phyloP scores from a whole-genome alignment of 345 rosid species.

The Citrus medica region DNA sequence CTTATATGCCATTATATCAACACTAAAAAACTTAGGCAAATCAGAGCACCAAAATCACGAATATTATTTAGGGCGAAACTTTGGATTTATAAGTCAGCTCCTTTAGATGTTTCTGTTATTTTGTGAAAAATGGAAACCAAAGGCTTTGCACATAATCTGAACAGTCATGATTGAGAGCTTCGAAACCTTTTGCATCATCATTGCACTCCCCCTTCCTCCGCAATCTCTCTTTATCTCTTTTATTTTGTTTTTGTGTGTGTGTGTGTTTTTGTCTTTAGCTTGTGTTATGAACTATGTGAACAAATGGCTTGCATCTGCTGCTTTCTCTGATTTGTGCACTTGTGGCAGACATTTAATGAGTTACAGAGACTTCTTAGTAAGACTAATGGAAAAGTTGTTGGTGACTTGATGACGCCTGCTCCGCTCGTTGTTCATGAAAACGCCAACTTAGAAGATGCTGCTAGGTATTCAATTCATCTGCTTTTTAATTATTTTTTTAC shows the following conservation, averaged over 20 bases:
- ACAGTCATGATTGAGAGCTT: too few species aligned
- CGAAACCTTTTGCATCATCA: too few species aligned
- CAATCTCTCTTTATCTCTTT: neutral
- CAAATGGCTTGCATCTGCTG: neutral
- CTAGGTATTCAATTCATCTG: constrained; percentile 42
- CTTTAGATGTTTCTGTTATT: too few species aligned
- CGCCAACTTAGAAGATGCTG: constrained; percentile 86
- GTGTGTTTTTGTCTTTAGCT: neutral
- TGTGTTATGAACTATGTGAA: neutral
- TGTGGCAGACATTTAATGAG: constrained; percentile 68
- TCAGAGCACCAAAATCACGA: neutral
- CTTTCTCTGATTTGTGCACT: constrained; percentile 15
- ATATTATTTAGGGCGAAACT: too few species aligned
- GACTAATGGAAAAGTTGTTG: constrained; percentile 81
- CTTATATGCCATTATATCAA: neutral
- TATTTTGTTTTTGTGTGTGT: neutral
- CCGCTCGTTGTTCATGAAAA: constrained; percentile 76
- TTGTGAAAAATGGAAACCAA: neutral
- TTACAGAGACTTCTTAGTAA: constrained; percentile 73
- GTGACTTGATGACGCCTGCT: constrained; percentile 92
- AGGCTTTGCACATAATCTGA: neutral
- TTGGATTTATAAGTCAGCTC: neutral
- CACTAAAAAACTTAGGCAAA: neutral
- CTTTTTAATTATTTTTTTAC: neutral
- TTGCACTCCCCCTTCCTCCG: too few species aligned